Conservation (phyloP, 345 rosid genomes). For the Populus alba region DNA sequence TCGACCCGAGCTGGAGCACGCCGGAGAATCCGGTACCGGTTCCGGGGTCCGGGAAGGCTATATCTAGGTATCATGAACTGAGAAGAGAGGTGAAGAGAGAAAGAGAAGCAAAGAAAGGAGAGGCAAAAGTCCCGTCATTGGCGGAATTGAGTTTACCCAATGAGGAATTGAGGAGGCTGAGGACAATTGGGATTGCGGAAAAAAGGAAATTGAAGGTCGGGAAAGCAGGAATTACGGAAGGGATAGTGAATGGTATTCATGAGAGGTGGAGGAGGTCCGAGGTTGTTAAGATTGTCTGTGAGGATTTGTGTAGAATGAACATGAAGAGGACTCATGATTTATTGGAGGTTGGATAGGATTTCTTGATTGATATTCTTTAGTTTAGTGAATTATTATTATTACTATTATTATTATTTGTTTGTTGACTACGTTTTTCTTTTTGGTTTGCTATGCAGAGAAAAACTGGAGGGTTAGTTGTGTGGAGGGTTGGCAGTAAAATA, state of each 20-base stretch:
- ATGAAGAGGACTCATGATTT: slow-evolving; percentile 97
- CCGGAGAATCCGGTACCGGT: slow-evolving; percentile 79
- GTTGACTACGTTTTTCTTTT: slow-evolving; percentile 10
- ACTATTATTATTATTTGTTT: neutral
- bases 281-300: slow-evolving; percentile 78
- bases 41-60: slow-evolving; percentile 70
- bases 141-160: slow-evolving; percentile 64
- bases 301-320: slow-evolving; percentile 73
- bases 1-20: slow-evolving; percentile 92
- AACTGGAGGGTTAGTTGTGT: slow-evolving; percentile 93
- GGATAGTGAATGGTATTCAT: slow-evolving; percentile 90
- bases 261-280: slow-evolving; percentile 89
- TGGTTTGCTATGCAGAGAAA: slow-evolving; percentile 52
- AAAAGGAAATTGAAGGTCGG: slow-evolving; percentile 74
- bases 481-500: slow-evolving; percentile 92
- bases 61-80: slow-evolving; percentile 56
- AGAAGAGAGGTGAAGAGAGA: slow-evolving; percentile 50
- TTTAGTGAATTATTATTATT: neutral
- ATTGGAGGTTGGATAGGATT: slow-evolving; percentile 60
- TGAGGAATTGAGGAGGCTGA: slow-evolving; percentile 65
- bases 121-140: slow-evolving; percentile 54
- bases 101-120: slow-evolving; percentile 28
- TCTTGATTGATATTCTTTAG: neutral
- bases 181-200: slow-evolving; percentile 55
- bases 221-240: slow-evolving; percentile 90